phyloP scores from a whole-genome alignment of 1,139 yeast species.

The Magnusiomyces sp. region DNA sequence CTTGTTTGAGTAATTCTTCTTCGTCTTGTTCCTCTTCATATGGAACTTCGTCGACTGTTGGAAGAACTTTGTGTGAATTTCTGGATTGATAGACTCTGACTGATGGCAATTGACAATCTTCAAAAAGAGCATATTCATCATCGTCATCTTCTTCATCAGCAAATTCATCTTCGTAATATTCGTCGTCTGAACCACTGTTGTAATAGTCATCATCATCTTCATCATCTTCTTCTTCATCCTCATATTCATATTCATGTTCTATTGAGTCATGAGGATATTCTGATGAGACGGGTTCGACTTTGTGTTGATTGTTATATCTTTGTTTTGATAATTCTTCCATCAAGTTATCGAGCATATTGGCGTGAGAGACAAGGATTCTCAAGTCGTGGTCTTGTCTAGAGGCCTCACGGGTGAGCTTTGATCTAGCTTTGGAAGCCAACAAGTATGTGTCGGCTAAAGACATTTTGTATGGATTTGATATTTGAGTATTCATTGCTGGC shows the following conservation, averaged over 20 bases:
- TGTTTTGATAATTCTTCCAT: constrained; percentile 39
- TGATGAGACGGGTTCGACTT: constrained; percentile 6
- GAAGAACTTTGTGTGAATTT: constrained; percentile 17
- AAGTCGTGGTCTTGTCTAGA: constrained; percentile 51
- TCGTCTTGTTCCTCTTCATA: constrained; percentile 10
- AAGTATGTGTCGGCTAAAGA: constrained; percentile 52
- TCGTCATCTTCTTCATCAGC: constrained; percentile 14
- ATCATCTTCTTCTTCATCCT: constrained; percentile 12
- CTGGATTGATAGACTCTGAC: background rate
- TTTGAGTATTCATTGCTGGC: background rate
- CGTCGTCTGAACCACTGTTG: no score
- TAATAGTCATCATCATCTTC: constrained; percentile 17
- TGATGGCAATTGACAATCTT: constrained; percentile 9
- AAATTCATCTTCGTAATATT: constrained; percentile 9
- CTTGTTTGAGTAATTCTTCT: background rate
- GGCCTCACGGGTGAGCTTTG: constrained; percentile 62
- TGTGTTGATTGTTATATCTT: constrained; percentile 12
- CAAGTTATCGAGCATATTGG: constrained; percentile 61
- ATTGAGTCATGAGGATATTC: constrained; percentile 2
- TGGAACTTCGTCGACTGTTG: constrained; percentile 21
- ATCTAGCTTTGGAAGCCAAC: constrained; percentile 61
- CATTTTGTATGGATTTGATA: constrained; percentile 12
- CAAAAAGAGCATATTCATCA: constrained; percentile 8
- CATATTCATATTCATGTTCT: constrained; percentile 8
- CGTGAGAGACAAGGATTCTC: constrained; percentile 61